A percentile compares a stretch with the other conserved stretches of the same genome.
These are phyloP conservation scores for Alternaria gansuensis DNA, from an alignment of 2,329 filamentous ascomycete species.

Conservation along the genomic window DNA sequence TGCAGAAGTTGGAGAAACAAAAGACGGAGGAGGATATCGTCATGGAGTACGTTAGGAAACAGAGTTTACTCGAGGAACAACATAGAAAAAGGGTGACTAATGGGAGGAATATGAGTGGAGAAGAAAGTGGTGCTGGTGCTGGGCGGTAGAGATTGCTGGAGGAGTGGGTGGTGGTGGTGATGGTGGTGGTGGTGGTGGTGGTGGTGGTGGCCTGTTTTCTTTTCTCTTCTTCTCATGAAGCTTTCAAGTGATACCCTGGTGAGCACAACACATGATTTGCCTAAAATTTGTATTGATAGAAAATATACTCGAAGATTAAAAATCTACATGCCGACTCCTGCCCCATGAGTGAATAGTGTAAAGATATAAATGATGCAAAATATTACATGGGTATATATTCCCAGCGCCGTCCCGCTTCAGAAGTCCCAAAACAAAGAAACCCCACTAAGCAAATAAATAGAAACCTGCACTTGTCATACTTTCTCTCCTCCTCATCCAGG, in stretches of 20 bases:
- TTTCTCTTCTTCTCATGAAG: not conserved
- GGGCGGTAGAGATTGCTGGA: not conserved
- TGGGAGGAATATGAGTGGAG: constrained; percentile 8
- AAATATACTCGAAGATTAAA: no score
- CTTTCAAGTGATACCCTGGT: constrained; percentile 1
- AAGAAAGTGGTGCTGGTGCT: not conserved
- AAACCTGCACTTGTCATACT: not conserved
- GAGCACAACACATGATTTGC: not conserved
- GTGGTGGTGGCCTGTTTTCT: not conserved
- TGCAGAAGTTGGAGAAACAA: constrained; percentile 54
- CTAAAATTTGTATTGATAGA: not conserved
- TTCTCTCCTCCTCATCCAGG: not conserved
- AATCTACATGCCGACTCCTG: not conserved
- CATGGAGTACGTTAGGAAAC: constrained; percentile 78
- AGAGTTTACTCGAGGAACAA: constrained; percentile 72
- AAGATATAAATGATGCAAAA: not conserved
- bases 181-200: no score
- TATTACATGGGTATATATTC: constrained; percentile 10
- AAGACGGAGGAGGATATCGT: constrained; percentile 74
- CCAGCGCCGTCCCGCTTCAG: not conserved
- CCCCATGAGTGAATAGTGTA: not conserved
- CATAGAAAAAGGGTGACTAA: constrained; percentile 28
- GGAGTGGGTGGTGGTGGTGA: not conserved
- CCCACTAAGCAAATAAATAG: no score
- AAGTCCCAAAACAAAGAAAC: not conserved